Base-by-base conservation (phyloP, 2,329 filamentous ascomycete species). In the Geosmithia flava region DNA sequence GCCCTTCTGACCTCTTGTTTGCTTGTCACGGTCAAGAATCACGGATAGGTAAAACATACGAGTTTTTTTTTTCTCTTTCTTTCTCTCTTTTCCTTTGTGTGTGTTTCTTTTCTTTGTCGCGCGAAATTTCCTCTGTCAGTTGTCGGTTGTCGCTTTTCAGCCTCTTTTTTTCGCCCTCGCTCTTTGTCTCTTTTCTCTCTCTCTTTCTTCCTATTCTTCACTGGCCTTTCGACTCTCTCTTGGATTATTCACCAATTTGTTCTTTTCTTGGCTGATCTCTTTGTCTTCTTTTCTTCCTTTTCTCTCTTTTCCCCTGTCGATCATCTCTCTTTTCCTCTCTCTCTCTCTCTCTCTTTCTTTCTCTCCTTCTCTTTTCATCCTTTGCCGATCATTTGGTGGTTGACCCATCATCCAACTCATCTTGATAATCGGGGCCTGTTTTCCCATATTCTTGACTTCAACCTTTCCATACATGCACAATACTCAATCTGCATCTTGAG, bases 271-370 rank as follows among this genome's bases (percentile, higher is more conserved):
- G 16, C 33, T 37, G 7, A 27, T 44, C 20, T 44, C 46, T 49
- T 45, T 48, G 29, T 30, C 29, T 11, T 30, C 47, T 6, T 47
- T 37, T 40, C 45, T 47, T 42, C 51, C 47, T 48, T 48, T 39
- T 47, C 47, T 45, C 17, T 41, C 42, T 51, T 43, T 20, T 41
- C 20, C 29, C 19, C 11, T 47, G 10, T 42, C 10, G 41, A 10
- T 27, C 8, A 29, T 37, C 29, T 46, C 33, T 45, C 17, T 40
- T 43, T 15, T 46, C 47, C 47, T 52, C 47, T 30, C 45, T 47
- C 37, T 27, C 48, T 48, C 44, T 49, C 41, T 47, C 46, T 52
- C 47, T 47, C 46, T 52, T 44, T 53, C 42, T 51, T 47, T 53
- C 48, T 48, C 27, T 49, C 44, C 43, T 50, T 13, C 4, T 40